Base-by-base conservation (phyloP, 441 rosid species). In the Melastoma candidum region DNA sequence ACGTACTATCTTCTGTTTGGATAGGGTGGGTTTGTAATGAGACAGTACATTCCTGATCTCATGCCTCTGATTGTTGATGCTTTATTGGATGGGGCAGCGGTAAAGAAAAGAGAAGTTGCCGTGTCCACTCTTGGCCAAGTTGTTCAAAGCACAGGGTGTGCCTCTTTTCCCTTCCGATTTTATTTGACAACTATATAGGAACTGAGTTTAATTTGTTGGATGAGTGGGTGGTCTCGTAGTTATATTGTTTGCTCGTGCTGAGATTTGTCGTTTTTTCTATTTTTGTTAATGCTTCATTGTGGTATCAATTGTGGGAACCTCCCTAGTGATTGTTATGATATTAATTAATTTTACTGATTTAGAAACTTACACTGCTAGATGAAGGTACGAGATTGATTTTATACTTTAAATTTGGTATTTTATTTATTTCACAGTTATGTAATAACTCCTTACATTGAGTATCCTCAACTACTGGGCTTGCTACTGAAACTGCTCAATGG, bases 21-120 rank as follows among this genome's bases (percentile, higher is more conserved):
- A 63, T 73, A 95, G 99, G 99, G 99, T 54, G 97, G 98, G 60
- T 90, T 79, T 83, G 87, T 88, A 59, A 95, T 90, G 95, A 81
- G 96, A 65, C 84, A 72, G 71, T 95, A 95, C 61, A 81, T 95
- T 56, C 74, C 93, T 3, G 98, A 87, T 71, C 93, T 95, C 56
- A 90, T 95, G 98, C 99, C 99, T 55, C 67, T 90, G 68, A 87
- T 95, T 74, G 98, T 95, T 75, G 99, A 95, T 22, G 99, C 97
- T 66, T 68, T 95, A 57, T 72, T 81, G 93, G 99, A 95, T 85
- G 99, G 98, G 64, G 97, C 99, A 53, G 90, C 98, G 46, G 97
- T 78, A 52, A 63, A 90, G 57, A 95, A 88, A 73, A 96, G 99
- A 47, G 99, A 95, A 77, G 95, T 90, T 75, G 99, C 97, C 61